These are phyloP conservation scores for Leucosporidium creatinivorum DNA, from an alignment of 768 basidiomycete genomes.

Conservation along the genomic window DNA sequence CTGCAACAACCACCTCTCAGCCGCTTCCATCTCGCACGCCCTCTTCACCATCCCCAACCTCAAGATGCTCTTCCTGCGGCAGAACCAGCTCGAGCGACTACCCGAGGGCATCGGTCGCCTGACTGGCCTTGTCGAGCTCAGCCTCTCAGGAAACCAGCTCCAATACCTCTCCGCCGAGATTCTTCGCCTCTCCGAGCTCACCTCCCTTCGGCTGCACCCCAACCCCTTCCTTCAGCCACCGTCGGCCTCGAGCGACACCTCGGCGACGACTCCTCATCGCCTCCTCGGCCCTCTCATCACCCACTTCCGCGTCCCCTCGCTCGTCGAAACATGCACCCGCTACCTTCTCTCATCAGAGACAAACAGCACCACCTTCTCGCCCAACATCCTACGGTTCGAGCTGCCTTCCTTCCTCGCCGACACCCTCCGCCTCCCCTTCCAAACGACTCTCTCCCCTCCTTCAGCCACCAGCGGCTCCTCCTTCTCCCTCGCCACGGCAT, in stretches of 20 bases:
- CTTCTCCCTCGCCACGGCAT: too few relatives aligned
- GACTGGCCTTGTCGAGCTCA: conserved; percentile 13
- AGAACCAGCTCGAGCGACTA: conserved; percentile 24
- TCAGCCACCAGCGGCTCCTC: too few relatives aligned
- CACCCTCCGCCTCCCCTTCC: neutral
- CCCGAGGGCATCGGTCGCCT: conserved; percentile 29
- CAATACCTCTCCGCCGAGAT: conserved; percentile 28
- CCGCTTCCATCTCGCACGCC: conserved; percentile 20
- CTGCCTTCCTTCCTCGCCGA: neutral
- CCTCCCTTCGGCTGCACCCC: conserved; percentile 6
- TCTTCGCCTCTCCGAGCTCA: conserved; percentile 1
- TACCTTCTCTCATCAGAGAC: conserved; percentile 19
- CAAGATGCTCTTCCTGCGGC: conserved; percentile 20
- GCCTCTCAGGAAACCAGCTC: conserved; percentile 18
- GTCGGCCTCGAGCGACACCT: neutral
- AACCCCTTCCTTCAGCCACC: conserved; percentile 22
- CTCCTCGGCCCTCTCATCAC: conserved; percentile 20
- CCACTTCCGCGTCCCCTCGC: conserved; percentile 23
- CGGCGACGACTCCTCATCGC: neutral
- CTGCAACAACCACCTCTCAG: conserved; percentile 21
- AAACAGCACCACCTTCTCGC: neutral
- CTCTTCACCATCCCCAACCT: conserved; percentile 30
- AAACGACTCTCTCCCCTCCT: neutral
- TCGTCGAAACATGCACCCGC: conserved; percentile 24
- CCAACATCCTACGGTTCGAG: conserved; percentile 8